Evolutionary conservation across 768 basidiomycete species (phyloP).

Genomic region (Tulasnella sp.): DNA sequence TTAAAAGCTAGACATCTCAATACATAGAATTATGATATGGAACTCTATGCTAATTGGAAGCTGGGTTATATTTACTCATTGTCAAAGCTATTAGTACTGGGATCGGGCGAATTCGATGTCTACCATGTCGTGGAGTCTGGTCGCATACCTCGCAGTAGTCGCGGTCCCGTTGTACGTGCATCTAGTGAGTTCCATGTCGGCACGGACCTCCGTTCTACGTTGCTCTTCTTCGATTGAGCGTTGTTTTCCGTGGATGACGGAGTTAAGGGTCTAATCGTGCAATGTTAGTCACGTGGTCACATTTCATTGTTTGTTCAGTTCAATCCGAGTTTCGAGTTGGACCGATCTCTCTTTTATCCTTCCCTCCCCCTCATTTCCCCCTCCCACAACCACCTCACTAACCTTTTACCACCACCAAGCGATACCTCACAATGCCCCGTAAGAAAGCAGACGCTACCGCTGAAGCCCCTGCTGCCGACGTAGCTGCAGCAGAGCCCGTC

Average conservation of each 20-base stretch:
- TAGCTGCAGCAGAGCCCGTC: slow-evolving; percentile 30
- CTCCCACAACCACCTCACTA: neutral
- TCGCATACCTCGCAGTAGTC: no score
- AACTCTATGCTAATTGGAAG: no score
- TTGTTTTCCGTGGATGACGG: neutral
- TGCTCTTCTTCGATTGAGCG: neutral
- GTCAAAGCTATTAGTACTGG: no score
- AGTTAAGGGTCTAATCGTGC: neutral
- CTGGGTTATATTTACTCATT: no score
- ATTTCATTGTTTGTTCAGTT: neutral
- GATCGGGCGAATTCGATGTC: no score
- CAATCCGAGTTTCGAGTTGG: neutral
- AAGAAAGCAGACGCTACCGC: slow-evolving; percentile 7
- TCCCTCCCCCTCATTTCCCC: neutral
- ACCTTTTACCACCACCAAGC: neutral
- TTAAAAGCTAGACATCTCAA: no score
- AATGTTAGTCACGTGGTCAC: neutral
- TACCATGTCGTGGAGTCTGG: no score
- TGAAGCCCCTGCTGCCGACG: slow-evolving; percentile 25
- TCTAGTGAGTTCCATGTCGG: neutral
- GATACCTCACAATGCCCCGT: slow-evolving; percentile 11
- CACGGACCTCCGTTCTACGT: neutral
- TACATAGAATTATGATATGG: no score
- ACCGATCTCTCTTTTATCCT: neutral
- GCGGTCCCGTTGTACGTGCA: no score